These are phyloP conservation scores for Strigomonas galati DNA, from an alignment of 208 protist species.

Conservation along the genomic window DNA sequence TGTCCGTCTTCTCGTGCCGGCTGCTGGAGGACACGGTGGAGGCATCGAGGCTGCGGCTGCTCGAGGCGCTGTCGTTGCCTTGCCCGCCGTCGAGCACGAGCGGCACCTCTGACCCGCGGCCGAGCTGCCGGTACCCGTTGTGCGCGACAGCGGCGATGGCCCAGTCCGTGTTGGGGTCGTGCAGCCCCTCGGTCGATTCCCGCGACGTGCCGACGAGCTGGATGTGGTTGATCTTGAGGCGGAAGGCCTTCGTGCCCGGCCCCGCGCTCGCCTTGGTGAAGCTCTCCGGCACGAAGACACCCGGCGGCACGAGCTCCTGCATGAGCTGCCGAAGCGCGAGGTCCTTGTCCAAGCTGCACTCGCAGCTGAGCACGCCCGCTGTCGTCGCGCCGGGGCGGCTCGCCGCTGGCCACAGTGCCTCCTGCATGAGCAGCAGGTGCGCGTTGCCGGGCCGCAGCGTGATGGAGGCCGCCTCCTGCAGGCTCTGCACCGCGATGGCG, in stretches of 20 bases:
- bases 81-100: slow-evolving; percentile 26
- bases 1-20: background rate
- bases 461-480: slow-evolving; percentile 18
- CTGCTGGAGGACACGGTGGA: slow-evolving; percentile 17
- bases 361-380: slow-evolving; percentile 29
- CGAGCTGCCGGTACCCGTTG: slow-evolving; percentile 85
- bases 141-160: slow-evolving; percentile 79
- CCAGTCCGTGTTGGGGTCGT: slow-evolving; percentile 57
- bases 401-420: slow-evolving; percentile 45
- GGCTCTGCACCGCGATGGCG: slow-evolving; percentile 27
- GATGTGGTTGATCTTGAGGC: slow-evolving; percentile 53
- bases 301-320: slow-evolving; percentile 69
- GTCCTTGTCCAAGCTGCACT: slow-evolving; percentile 32
- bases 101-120: slow-evolving; percentile 67
- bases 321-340: slow-evolving; percentile 43
- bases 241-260: slow-evolving; percentile 43
- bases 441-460: slow-evolving; percentile 59
- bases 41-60: slow-evolving; percentile 7
- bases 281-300: slow-evolving; percentile 68
- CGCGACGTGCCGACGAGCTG: slow-evolving; percentile 40
- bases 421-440: slow-evolving; percentile 63
- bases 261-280: slow-evolving; percentile 60
- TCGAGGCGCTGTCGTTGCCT: background rate
- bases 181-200: slow-evolving; percentile 36
- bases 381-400: slow-evolving; percentile 25